phyloP scores from a whole-genome alignment of 768 basidiomycete genomes.

The Pleurotus giganteus region DNA sequence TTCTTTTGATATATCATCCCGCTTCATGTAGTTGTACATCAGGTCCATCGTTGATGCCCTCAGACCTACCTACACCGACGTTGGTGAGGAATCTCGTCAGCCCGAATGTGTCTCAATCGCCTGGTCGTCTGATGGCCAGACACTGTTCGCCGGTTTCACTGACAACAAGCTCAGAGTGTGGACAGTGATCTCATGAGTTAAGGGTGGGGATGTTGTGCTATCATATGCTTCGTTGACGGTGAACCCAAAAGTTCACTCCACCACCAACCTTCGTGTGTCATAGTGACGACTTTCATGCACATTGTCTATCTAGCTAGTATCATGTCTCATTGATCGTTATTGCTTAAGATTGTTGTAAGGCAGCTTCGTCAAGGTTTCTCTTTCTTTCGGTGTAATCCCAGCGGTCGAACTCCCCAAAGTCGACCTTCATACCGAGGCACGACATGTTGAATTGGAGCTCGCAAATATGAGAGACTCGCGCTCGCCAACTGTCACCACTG shows the following conservation, averaged over 20 bases:
- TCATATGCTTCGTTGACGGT: slow-evolving; percentile 16
- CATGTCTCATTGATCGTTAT: neutral
- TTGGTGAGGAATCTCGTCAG: slow-evolving; percentile 65
- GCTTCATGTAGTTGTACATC: slow-evolving; percentile 5
- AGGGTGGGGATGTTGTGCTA: slow-evolving; percentile 16
- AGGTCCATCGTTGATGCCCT: slow-evolving; percentile 99
- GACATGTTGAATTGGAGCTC: slow-evolving; percentile 72
- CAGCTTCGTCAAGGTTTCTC: slow-evolving; percentile 63
- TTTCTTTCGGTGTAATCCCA: slow-evolving; percentile 66
- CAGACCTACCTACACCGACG: slow-evolving; percentile 89
- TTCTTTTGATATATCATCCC: neutral
- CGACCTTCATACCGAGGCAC: slow-evolving; percentile 59
- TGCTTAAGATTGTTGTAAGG: neutral
- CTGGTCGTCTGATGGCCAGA: slow-evolving; percentile 98
- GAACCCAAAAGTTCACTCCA: slow-evolving; percentile 18
- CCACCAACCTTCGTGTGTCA: neutral
- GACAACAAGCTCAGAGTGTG: slow-evolving; percentile 93
- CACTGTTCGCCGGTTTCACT: slow-evolving; percentile 94
- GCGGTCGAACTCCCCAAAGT: slow-evolving; percentile 74
- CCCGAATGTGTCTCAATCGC: slow-evolving; percentile 96
- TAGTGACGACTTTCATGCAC: neutral
- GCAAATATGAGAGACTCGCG: slow-evolving; percentile 62
- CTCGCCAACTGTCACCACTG: slow-evolving; percentile 84
- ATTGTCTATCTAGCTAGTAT: neutral
- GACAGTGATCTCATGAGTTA: slow-evolving; percentile 68